A percentile compares a stretch with the other conserved stretches of the same genome.
These are phyloP conservation scores for Vanrija sp. DNA, from an alignment of 1,284 basidiomycete genomes.

Conservation along the genomic window DNA sequence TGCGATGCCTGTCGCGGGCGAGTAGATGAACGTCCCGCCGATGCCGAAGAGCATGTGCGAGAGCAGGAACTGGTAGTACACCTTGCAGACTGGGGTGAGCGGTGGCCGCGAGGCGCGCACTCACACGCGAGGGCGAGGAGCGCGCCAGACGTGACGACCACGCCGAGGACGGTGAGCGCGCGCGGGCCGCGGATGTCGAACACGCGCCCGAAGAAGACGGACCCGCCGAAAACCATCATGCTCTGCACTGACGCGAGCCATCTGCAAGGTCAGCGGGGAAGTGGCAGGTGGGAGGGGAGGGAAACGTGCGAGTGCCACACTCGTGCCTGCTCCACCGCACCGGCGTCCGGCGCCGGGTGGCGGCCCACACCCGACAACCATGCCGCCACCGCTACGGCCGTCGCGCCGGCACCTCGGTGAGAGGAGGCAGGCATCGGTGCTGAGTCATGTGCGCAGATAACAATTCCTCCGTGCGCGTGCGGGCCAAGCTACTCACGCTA, in stretches of 20 bases:
- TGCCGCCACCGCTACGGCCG: background rate
- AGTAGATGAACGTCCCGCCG: slow-evolving; percentile 35
- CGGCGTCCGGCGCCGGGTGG: background rate
- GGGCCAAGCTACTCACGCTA: slow-evolving; percentile 8
- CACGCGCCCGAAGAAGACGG: slow-evolving; percentile 16
- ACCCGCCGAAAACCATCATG: slow-evolving; percentile 20
- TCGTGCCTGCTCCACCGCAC: too few relatives aligned
- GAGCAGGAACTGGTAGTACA: slow-evolving; percentile 46
- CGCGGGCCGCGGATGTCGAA: slow-evolving; percentile 24
- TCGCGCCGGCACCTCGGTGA: too few relatives aligned
- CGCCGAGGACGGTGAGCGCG: slow-evolving; percentile 18
- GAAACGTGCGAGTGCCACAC: too few relatives aligned
- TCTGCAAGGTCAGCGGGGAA: background rate
- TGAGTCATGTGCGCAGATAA: background rate
- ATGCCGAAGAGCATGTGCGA: slow-evolving; percentile 41
- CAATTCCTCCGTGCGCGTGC: background rate
- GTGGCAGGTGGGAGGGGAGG: background rate
- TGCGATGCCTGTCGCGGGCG: slow-evolving; percentile 41
- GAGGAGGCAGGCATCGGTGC: too few relatives aligned
- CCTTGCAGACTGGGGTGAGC: slow-evolving; percentile 28
- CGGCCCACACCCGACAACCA: background rate
- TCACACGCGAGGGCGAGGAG: slow-evolving; percentile 39
- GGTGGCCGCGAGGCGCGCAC: slow-evolving; percentile 1
- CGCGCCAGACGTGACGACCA: slow-evolving; percentile 24
- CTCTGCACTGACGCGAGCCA: slow-evolving; percentile 22